Conservation (phyloP, 129 eudicot genomes). For the Flaveria sonorensis region DNA sequence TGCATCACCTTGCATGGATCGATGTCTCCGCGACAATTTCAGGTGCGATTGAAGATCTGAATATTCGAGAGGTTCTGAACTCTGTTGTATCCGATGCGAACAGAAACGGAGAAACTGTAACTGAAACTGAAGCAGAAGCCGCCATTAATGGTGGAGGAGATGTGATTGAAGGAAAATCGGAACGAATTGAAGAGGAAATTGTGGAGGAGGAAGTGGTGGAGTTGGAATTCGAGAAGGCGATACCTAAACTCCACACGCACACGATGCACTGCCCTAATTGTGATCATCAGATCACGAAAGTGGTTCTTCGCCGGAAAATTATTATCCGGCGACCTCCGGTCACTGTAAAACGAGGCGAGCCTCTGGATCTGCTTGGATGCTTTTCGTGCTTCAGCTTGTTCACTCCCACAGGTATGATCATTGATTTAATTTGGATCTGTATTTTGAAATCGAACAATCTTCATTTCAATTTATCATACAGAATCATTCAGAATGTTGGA, state of each 20-base stretch:
- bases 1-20: conserved; percentile 34
- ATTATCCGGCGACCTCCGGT: not conserved
- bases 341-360: conserved; percentile 10
- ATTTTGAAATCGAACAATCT: not conserved
- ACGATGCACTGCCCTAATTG: conserved; percentile 64
- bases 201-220: conserved; percentile 59
- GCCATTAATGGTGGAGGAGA: conserved; percentile 16
- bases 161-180: conserved; percentile 14
- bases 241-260: conserved; percentile 47
- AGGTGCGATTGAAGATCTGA: conserved; percentile 36
- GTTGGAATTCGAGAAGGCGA: conserved; percentile 60
- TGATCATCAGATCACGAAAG: conserved; percentile 48
- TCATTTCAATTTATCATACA: not conserved
- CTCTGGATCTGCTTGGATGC: conserved; percentile 51
- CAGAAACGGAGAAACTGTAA: not conserved
- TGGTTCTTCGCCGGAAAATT: conserved; percentile 54
- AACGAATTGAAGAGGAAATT: conserved; percentile 33
- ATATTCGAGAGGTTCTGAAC: conserved; percentile 24
- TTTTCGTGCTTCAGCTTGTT: conserved; percentile 64
- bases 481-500: not conserved
- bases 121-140: not conserved
- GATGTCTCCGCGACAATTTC: conserved; percentile 14
- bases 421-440: not conserved
- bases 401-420: conserved; percentile 40
- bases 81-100: conserved; percentile 14